Percentiles rank a stretch among this genome's conserved stretches.
phyloP scores from a whole-genome alignment of 805 yeast genomes.

The Ogataea populi-albae region DNA sequence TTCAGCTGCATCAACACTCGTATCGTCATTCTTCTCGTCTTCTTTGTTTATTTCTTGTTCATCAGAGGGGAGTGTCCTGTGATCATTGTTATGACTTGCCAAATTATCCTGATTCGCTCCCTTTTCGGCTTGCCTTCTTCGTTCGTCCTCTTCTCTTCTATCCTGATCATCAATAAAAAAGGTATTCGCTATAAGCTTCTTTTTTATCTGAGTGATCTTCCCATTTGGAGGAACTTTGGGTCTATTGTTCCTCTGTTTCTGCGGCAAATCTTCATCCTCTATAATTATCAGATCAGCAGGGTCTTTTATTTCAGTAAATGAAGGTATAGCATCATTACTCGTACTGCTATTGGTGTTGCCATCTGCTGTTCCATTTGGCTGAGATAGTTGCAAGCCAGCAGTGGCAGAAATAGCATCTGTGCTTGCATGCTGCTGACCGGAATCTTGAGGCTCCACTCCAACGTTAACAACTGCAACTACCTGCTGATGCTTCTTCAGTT shows the following conservation, averaged over 20 bases:
- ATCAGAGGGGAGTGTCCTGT: too few species aligned
- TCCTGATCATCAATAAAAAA: slow-evolving; percentile 50
- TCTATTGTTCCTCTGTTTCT: slow-evolving; percentile 68
- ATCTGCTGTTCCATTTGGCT: not conserved
- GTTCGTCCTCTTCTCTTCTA: slow-evolving; percentile 12
- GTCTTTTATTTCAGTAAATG: slow-evolving; percentile 25
- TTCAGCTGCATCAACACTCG: too few species aligned
- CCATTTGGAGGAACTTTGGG: slow-evolving; percentile 92
- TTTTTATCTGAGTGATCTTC: slow-evolving; percentile 68
- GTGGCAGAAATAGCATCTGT: slow-evolving; percentile 2
- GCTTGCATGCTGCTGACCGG: slow-evolving; percentile 10
- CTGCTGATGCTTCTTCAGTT: slow-evolving; percentile 39
- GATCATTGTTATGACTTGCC: too few species aligned
- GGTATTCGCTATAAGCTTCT: slow-evolving; percentile 51
- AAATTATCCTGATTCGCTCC: too few species aligned
- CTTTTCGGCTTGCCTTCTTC: too few species aligned
- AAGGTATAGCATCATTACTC: slow-evolving; percentile 9
- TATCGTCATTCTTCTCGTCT: too few species aligned
- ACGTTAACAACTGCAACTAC: slow-evolving; percentile 10
- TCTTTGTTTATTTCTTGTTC: too few species aligned
- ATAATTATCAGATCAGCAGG: slow-evolving; percentile 50
- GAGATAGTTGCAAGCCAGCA: not conserved
- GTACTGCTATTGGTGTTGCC: slow-evolving; percentile 1
- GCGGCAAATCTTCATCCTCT: slow-evolving; percentile 85
- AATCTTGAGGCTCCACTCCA: slow-evolving; percentile 1